Base-by-base conservation (phyloP, 768 basidiomycete species). In the Fistulinella prunicolor region DNA sequence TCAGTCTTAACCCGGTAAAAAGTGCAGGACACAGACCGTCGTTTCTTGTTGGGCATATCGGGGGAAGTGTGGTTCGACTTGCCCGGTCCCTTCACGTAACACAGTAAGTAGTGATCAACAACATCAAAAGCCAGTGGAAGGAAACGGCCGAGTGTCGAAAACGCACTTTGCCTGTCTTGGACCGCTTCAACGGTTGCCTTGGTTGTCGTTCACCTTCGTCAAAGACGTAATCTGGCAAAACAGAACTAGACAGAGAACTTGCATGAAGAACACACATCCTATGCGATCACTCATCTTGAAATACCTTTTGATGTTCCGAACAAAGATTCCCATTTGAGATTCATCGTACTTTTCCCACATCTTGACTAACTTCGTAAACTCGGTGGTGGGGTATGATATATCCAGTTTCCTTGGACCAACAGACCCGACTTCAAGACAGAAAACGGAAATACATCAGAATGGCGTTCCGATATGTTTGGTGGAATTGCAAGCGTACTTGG, bases 341-440 rank as follows among this genome's bases (percentile, higher is more conserved):
- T 92, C 87, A 50, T 98, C 89, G 57, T 86, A 98, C 63, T 89
- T 86, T 63, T 98, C 95, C 94, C 96, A 98, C 73, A 81, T 72
- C 67, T 94, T 94, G 61, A 94, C 92, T 44, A 91, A 78, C 65
- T 94, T 93, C 10, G 85, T 88, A 66, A 98, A 99, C 61, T 97
- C 92, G 22, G 86, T 88, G 4, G 92, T 96, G 4, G 96, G 96
- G 71, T 94, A 97, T 40, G 94, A 94, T 49, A 99, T 94, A 67
- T 99, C 96, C 56, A 99, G 75, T 63, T 80, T 85, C 54, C 94
- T 79, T 44, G 88, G 84, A 22, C 87, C 93, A 51, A 77, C 70
- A 7, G 86, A 73, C 17, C 86, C 88, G 52, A 84, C 92, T 94
- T 74, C 47, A 43, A 40, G 52, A 10, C 38, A 28, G 19, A 42